phyloP scores from a whole-genome alignment of 1,284 basidiomycete genomes.

The Pulveroboletus sp. region DNA sequence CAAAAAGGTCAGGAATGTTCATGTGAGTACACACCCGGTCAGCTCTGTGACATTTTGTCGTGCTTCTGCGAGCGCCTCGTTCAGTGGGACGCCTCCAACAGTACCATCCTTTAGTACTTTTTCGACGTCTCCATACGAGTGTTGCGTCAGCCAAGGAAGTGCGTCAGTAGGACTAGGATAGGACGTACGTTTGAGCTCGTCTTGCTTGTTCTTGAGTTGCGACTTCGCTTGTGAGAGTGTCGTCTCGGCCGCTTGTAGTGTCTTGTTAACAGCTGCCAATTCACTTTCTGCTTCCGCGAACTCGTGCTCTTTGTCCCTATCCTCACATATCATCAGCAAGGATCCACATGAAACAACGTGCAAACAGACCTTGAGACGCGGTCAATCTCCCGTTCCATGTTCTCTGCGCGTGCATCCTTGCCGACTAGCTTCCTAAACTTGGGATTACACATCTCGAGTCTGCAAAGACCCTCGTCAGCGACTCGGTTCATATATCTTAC shows the following conservation, averaged over 20 bases:
- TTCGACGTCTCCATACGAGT: constrained; percentile 49
- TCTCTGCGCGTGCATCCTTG: constrained; percentile 56
- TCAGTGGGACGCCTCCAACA: constrained; percentile 44
- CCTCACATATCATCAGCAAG: not conserved
- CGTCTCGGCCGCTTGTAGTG: constrained; percentile 63
- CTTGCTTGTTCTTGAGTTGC: constrained; percentile 63
- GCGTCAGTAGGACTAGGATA: too few relatives aligned
- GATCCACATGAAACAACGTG: not conserved
- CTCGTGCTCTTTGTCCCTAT: constrained; percentile 69
- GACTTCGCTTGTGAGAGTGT: constrained; percentile 57
- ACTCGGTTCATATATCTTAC: too few relatives aligned
- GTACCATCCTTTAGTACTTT: constrained; percentile 52
- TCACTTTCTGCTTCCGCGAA: constrained; percentile 56
- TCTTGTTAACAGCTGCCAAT: constrained; percentile 50
- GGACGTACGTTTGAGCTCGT: constrained; percentile 60
- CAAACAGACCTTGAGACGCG: constrained; percentile 51
- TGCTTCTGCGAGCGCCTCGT: constrained; percentile 60
- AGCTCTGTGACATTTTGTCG: constrained; percentile 52
- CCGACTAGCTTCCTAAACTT: constrained; percentile 69
- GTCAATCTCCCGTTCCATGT: constrained; percentile 74
- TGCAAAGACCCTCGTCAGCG: constrained; percentile 32
- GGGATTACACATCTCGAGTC: constrained; percentile 59
- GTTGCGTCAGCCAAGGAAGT: not conserved
- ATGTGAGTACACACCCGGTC: constrained; percentile 49
- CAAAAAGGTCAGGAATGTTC: not conserved